Conservation (phyloP, 352 stramenopile genomes). For the Phytopythium kandeliae region DNA sequence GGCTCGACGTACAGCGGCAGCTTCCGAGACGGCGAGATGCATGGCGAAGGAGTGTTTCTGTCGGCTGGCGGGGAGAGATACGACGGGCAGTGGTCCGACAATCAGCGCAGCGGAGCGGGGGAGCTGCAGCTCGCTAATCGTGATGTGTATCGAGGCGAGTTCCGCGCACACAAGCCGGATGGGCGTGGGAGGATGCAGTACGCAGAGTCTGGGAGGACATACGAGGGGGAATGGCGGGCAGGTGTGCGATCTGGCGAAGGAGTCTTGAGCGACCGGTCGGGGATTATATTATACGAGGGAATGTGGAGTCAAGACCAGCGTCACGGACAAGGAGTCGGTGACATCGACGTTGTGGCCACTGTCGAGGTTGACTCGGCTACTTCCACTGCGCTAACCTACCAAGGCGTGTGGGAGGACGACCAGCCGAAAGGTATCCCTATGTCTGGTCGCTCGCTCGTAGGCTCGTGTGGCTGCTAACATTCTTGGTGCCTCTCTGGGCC, state of each 20-base stretch:
- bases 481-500: neutral
- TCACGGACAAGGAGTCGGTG: slow-evolving; percentile 22
- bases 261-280: slow-evolving; percentile 10
- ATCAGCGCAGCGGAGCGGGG: slow-evolving; percentile 35
- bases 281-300: slow-evolving; percentile 33
- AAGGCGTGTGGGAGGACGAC: slow-evolving; percentile 14
- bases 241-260: slow-evolving; percentile 20
- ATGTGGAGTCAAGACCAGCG: slow-evolving; percentile 27
- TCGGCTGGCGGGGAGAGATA: slow-evolving; percentile 37
- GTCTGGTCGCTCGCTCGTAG: neutral
- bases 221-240: slow-evolving; percentile 37
- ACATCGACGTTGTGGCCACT: neutral
- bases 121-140: slow-evolving; percentile 24
- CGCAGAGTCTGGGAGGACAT: slow-evolving; percentile 11
- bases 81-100: slow-evolving; percentile 45
- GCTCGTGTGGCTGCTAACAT: neutral
- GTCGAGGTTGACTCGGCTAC: neutral
- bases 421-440: slow-evolving; percentile 19
- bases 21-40: slow-evolving; percentile 42
- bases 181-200: slow-evolving; percentile 28
- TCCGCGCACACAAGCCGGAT: slow-evolving; percentile 32
- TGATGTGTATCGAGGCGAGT: slow-evolving; percentile 38
- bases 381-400: slow-evolving; percentile 8
- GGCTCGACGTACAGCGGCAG: slow-evolving; percentile 55
- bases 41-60: slow-evolving; percentile 47